Evolutionary conservation across 2,329 filamentous ascomycete genomes (phyloP).

Genomic region (Stachybotrys chartarum): DNA sequence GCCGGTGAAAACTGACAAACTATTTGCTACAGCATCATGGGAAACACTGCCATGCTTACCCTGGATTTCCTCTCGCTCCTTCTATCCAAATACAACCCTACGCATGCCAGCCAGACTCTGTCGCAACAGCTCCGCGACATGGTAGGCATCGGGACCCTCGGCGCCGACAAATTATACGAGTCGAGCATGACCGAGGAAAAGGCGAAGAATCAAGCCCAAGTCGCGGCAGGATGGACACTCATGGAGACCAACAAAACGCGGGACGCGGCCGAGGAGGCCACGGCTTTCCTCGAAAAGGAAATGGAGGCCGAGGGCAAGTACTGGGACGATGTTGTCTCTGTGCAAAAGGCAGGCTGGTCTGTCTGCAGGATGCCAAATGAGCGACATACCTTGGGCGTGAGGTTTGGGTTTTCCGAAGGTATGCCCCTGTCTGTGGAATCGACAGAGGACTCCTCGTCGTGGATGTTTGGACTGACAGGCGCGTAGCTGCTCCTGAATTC

Average conservation of each 20-base stretch:
- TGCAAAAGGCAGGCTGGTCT: slow-evolving; percentile 82
- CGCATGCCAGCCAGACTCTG: slow-evolving; percentile 61
- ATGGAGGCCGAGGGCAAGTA: slow-evolving; percentile 76
- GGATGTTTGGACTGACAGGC: slow-evolving; percentile 14
- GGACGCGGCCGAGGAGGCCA: slow-evolving; percentile 65
- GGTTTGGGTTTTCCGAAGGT: slow-evolving; percentile 82
- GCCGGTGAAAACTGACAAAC: background rate
- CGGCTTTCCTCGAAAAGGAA: slow-evolving; percentile 66
- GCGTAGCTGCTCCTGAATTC: slow-evolving; percentile 46
- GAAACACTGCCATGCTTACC: slow-evolving; percentile 57
- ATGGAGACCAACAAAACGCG: slow-evolving; percentile 70
- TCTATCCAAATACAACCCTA: slow-evolving; percentile 72
- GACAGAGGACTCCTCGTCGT: no score
- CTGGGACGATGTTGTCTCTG: slow-evolving; percentile 77
- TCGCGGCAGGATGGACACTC: slow-evolving; percentile 67
- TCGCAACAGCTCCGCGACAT: slow-evolving; percentile 62
- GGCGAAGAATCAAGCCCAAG: slow-evolving; percentile 46
- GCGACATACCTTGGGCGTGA: slow-evolving; percentile 69
- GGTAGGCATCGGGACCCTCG: slow-evolving; percentile 69
- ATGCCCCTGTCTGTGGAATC: slow-evolving; percentile 7
- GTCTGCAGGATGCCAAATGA: slow-evolving; percentile 71
- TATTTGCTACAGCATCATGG: slow-evolving; percentile 20
- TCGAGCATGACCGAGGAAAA: slow-evolving; percentile 51
- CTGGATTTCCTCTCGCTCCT: slow-evolving; percentile 81
- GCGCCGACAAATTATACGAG: slow-evolving; percentile 56